Evolutionary conservation across 495 filamentous ascomycete genomes (phyloP), one percentile per base, ranked within the genome.

Genomic region (Penicillium dipodomyicola): DNA sequence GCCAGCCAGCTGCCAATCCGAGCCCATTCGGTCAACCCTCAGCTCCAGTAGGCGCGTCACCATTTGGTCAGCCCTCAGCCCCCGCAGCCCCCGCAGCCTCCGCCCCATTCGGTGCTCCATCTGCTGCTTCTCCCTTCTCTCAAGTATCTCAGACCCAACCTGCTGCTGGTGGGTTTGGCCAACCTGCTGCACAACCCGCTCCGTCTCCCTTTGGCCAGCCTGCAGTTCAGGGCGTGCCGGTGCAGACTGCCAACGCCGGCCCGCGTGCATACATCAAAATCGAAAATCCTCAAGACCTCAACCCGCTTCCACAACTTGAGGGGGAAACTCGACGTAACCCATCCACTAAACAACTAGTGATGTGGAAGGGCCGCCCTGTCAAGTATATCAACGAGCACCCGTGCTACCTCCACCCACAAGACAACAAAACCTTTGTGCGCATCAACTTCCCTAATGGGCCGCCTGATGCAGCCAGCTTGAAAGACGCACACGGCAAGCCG

Each of bases 361-460:
- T 62, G 32, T 85, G 81, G 80, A 84, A 84, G 61, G 79, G 80
- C n/a, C 76, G 73, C 29, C 75, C 75, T 0, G 82, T 86, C 1
- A 68, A 71, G 25, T 84, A 84, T 60, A 67, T 80, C 51, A 68
- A 82, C 39, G 69, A 76, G 44, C 65, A 63, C 12, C 80, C 80
- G 1, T 83, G 74, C 60, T 83, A 80, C 64, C 67, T 75, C 14
- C 75, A 79, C 56, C 72, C 71, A 4, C 69, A 76, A 41, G 79
- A 82, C 54, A 73, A 77, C 40, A 64, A 72, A 50, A 74, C 72
- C 5, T 78, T 70, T 55, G 75, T 81, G 27, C 80, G 77, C 33
- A 82, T 93, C 22, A 86, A 87, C 73, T 89, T 87, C 61, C 86
- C 87, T 1, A 73, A 87, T 29, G 89, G 89, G 1, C 76, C 86